phyloP scores from a whole-genome alignment of 805 yeast species.

The Candida golubevii region DNA sequence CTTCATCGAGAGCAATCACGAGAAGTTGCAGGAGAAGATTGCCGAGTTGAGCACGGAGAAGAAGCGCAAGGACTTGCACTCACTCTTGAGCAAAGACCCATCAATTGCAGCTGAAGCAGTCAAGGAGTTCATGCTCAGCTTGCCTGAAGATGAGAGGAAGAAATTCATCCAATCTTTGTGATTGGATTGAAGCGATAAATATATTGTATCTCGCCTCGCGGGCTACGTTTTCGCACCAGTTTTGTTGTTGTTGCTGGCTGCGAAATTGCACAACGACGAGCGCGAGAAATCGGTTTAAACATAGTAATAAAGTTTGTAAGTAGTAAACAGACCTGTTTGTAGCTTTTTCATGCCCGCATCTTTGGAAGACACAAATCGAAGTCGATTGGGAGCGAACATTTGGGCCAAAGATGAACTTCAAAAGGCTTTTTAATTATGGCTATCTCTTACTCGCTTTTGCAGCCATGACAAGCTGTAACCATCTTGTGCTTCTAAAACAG shows the following conservation, averaged over 20 bases:
- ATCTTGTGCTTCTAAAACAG: constrained; percentile 50
- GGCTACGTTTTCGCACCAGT: constrained; percentile 1
- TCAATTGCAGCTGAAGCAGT: constrained; percentile 27
- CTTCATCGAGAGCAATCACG: constrained; percentile 81
- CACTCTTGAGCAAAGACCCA: constrained; percentile 38
- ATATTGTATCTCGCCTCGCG: neutral
- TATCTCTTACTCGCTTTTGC: constrained; percentile 2
- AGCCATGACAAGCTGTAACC: constrained; percentile 16
- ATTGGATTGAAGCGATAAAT: neutral
- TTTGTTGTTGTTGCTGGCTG: constrained; percentile 8
- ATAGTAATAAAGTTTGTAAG: constrained; percentile 6
- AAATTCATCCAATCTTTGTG: constrained; percentile 21
- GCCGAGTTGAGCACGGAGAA: constrained; percentile 63
- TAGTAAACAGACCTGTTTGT: neutral
- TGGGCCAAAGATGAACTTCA: constrained; percentile 4
- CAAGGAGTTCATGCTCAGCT: constrained; percentile 31
- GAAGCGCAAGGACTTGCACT: constrained; percentile 60
- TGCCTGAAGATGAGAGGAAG: constrained; percentile 34
- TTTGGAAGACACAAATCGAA: no score
- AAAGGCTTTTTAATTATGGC: neutral
- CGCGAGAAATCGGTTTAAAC: neutral
- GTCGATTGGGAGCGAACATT: no score
- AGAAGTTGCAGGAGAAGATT: constrained; percentile 54
- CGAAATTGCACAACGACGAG: neutral
- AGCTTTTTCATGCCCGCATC: no score